Percentiles rank a stretch among this genome's conserved stretches.
Evolutionary conservation across 2,329 filamentous ascomycete species (phyloP).

Genomic region (Colletotrichum sp.): DNA sequence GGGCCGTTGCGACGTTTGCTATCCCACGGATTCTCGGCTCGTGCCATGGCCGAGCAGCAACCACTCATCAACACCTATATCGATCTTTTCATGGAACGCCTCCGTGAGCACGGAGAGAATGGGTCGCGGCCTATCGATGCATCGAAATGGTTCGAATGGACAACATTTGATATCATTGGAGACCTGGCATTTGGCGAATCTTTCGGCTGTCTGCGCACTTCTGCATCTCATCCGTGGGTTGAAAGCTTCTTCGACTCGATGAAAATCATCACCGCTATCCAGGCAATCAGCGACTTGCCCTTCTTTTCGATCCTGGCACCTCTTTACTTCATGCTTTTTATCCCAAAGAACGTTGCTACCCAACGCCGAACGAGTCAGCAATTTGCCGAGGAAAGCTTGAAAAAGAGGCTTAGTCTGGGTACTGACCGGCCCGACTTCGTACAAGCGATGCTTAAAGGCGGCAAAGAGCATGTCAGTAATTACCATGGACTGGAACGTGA

Average conservation of each 20-base stretch:
- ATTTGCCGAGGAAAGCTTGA: not conserved
- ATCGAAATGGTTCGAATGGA: constrained; percentile 20
- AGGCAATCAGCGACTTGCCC: not conserved
- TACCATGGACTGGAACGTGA: too few relatives aligned
- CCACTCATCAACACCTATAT: constrained; percentile 29
- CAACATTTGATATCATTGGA: constrained; percentile 33
- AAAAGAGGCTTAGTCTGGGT: not conserved
- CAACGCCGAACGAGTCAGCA: not conserved
- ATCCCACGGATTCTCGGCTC: constrained; percentile 31
- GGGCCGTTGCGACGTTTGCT: constrained; percentile 24
- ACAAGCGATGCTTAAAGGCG: constrained; percentile 11
- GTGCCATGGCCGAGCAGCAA: constrained; percentile 33
- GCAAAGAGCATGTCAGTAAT: constrained; percentile 7
- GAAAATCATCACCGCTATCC: not conserved
- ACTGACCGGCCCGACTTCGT: constrained; percentile 8
- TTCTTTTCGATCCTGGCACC: not conserved
- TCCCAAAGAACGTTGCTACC: not conserved
- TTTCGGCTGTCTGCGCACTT: constrained; percentile 28
- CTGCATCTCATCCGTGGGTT: constrained; percentile 29
- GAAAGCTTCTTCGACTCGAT: constrained; percentile 22
- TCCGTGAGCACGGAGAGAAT: constrained; percentile 23
- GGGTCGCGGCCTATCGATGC: not conserved
- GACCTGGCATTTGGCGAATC: constrained; percentile 31
- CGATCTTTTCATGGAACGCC: constrained; percentile 31
- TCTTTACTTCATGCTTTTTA: not conserved